These are phyloP conservation scores for Brassica balearica DNA, from an alignment of 441 rosid genomes.

Conservation along the genomic window DNA sequence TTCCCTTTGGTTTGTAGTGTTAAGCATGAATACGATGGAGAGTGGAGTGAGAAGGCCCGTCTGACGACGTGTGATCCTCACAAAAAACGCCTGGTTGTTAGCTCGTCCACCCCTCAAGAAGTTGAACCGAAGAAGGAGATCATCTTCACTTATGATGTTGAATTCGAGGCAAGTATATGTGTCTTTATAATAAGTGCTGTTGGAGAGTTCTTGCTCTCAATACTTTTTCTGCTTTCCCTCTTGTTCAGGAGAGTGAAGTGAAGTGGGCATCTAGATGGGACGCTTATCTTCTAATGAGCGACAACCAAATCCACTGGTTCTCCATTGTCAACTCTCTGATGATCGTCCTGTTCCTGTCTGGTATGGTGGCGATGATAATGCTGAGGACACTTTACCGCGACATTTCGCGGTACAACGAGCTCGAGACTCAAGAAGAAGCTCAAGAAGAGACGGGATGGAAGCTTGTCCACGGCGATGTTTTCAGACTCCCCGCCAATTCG, in stretches of 20 bases:
- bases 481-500: slow-evolving; percentile 66
- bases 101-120: slow-evolving; percentile 78
- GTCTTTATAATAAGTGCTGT: too few relatives aligned
- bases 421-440: slow-evolving; percentile 96
- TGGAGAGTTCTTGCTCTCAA: slow-evolving; percentile 13
- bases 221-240: not conserved
- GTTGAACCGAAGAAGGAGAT: slow-evolving; percentile 71
- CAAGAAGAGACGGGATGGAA: slow-evolving; percentile 98
- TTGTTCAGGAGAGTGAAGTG: slow-evolving; percentile 84
- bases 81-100: slow-evolving; percentile 62
- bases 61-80: slow-evolving; percentile 80
- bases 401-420: slow-evolving; percentile 89
- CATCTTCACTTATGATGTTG: slow-evolving; percentile 77
- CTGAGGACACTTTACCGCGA: slow-evolving; percentile 89
- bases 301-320: slow-evolving; percentile 96
- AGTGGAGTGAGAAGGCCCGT: slow-evolving; percentile 60
- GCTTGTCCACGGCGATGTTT: slow-evolving; percentile 94
- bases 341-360: slow-evolving; percentile 93
- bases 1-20: slow-evolving; percentile 49
- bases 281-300: slow-evolving; percentile 89
- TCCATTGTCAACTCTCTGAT: slow-evolving; percentile 90
- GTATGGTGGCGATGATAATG: slow-evolving; percentile 98
- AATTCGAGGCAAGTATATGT: slow-evolving; percentile 57
- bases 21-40: slow-evolving; percentile 75
- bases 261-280: slow-evolving; percentile 99